Evolutionary conservation across 176 grass and related monocot genomes (phyloP), one percentile per base, ranked within the genome.

Genomic region (Alopecurus myosuroides): DNA sequence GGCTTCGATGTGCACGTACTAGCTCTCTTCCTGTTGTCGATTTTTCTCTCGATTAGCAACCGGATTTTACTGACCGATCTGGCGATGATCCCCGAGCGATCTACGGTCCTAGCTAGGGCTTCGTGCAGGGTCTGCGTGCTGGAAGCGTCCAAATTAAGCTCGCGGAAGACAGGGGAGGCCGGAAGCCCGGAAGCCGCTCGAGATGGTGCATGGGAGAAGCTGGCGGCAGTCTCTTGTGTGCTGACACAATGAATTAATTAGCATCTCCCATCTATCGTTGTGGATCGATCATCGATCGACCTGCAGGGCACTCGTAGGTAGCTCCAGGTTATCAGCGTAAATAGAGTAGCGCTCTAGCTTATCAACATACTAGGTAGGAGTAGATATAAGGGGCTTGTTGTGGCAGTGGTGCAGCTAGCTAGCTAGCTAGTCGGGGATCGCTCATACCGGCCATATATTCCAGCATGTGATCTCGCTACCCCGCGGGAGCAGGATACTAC

Each of bases 111-210:
- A 44, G n/a, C 7, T 66, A 6, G 76, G 56, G 68, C 4, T 67
- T 46, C 23, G 57, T 3, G 34, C 33, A 18, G 18, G 18, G 41
- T 13, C 31, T 57, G 81, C 26, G 11, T 7, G n/a, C 26, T 70
- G 13, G 56, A 61, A 81, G 31, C 61, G 70, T 81, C 82, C 50
- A 89, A 85, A 50, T 7, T 31, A 40, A 70, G 31, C 28, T 64
- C 33, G 62, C 83, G 52, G 83, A 57, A 89, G 83, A 89, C 78
- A 77, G 41, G 88, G 88, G 70, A 23, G 40, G 4, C 28, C n/a
- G 23, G 71, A 82, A 77, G 78, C 36, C 46, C n/a, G n/a, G n/a
- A n/a, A 4, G 3, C 34, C 48, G 62, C 77, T 77, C 72, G 72
- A 82, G 88, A 45, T 4, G 62, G 3, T n/a, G 23, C 77, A 23